These are phyloP conservation scores for Myxozyma melibiosi DNA, from an alignment of 805 yeast genomes.

Conservation along the genomic window DNA sequence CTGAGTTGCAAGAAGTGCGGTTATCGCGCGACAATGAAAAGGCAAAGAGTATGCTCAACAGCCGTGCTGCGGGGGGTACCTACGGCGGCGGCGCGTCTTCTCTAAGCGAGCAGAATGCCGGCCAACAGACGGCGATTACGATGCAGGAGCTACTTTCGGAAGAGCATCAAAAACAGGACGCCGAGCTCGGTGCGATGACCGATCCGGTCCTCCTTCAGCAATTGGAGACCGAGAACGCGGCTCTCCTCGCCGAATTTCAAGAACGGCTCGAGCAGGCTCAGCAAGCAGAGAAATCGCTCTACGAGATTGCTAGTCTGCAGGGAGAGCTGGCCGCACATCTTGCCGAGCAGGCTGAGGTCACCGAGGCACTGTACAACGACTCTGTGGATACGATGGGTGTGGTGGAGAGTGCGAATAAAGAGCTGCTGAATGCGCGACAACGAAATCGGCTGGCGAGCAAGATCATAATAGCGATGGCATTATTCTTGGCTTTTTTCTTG, in stretches of 20 bases:
- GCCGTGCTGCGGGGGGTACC: constrained; percentile 1
- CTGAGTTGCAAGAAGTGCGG: constrained; percentile 43
- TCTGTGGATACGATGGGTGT: constrained; percentile 69
- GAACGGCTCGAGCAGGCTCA: constrained; percentile 43
- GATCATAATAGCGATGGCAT: constrained; percentile 56
- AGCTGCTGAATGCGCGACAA: constrained; percentile 66
- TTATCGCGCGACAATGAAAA: constrained; percentile 38
- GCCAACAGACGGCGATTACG: constrained; percentile 2
- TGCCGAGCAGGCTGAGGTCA: constrained; percentile 69
- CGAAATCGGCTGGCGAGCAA: constrained; percentile 64
- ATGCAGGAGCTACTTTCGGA: constrained; percentile 3
- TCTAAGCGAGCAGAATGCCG: neutral
- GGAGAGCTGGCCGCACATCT: constrained; percentile 74
- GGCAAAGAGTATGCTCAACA: constrained; percentile 31
- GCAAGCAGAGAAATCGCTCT: constrained; percentile 45
- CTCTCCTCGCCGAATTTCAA: constrained; percentile 44
- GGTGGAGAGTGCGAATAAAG: constrained; percentile 69
- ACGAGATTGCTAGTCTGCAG: constrained; percentile 73
- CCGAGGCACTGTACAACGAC: constrained; percentile 61
- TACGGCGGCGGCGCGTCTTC: neutral
- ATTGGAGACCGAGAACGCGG: constrained; percentile 43
- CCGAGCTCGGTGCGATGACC: neutral
- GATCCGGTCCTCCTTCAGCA: constrained; percentile 36
- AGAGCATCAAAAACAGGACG: neutral
- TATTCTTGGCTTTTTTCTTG: constrained; percentile 58